These are phyloP conservation scores for Skeletonema grethae DNA, from an alignment of 108 stramenopile genomes.

Conservation along the genomic window DNA sequence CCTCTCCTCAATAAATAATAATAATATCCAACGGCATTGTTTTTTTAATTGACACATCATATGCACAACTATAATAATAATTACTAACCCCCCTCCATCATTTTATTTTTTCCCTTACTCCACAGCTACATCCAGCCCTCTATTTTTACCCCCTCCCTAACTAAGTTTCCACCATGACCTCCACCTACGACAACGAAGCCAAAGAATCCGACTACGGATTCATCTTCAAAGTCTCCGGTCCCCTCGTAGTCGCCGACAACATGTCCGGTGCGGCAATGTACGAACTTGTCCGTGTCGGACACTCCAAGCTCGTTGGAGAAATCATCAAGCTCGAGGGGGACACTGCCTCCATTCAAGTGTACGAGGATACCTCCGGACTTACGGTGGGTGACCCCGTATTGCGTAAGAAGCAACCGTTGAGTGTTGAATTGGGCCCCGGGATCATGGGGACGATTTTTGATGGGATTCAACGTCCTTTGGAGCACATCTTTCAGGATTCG, in stretches of 20 bases:
- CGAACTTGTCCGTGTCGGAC: constrained; percentile 99
- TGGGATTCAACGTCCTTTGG: constrained; percentile 99
- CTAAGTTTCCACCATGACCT: not conserved
- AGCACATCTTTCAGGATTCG: constrained; percentile 84
- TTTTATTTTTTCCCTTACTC: too few relatives aligned
- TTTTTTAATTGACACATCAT: not conserved
- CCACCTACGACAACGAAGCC: constrained; percentile 39
- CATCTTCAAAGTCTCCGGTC: constrained; percentile 97
- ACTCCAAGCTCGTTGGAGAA: constrained; percentile 99
- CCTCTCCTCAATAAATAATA: not conserved
- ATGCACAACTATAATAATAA: not conserved
- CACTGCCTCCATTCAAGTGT: constrained; percentile 98
- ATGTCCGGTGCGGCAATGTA: constrained; percentile 99
- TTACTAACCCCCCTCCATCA: not conserved
- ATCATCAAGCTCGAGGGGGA: constrained; percentile 99
- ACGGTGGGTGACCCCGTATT: constrained; percentile 97
- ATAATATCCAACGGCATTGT: constrained; percentile 3
- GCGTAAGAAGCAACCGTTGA: constrained; percentile 95
- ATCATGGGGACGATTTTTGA: constrained; percentile 99
- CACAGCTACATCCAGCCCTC: too few relatives aligned
- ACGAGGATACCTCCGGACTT: constrained; percentile 98
- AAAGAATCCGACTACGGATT: constrained; percentile 97
- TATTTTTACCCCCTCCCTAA: too few relatives aligned
- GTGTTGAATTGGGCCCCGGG: constrained; percentile 98
- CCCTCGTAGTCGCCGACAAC: constrained; percentile 98